Evolutionary conservation across 176 grass and related monocot genomes (phyloP), one percentile per base, ranked within the genome.

Genomic region (Miscanthus lutarioriparius): DNA sequence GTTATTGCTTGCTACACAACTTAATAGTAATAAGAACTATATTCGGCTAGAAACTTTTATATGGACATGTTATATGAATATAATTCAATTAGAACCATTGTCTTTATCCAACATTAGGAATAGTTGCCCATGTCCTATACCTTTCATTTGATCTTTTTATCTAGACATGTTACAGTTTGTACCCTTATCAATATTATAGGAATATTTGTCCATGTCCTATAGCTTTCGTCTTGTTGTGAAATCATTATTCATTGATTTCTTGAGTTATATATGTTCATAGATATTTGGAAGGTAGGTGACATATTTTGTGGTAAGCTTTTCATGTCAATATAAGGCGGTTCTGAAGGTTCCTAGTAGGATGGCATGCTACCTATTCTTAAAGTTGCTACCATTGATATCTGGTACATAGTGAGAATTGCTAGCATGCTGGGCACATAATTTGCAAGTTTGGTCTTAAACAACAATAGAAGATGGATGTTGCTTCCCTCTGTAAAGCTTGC

Each of bases 1-100:
- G 45, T 80, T 62, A 54, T 37, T 84, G 70, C 20, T 84, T 90
- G 8, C n/a, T 75, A 75, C 10, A 75, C 59, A 82, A 61, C n/a
- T 74, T 73, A 15, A 12, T 30, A 32, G 3, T 22, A 74, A 54
- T 74, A 67, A 48, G 61, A 32, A 37, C 16, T 91, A 86, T 44
- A 66, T 72, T 86, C 44, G 75, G 30, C 10, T 80, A 71, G 74
- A 78, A 61, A 37, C 36, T 82, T 53, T 82, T 75, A 26, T 51
- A 19, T 58, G 51, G 51, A 39, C 54, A 35, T 90, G 26, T 10
- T 83, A 67, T 74, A 67, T 74, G 26, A 19, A 74, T 49, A 7
- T 32, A 28, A 19, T 0, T 32, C 3, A 15, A 3, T 14, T 74
- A 74, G 72, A 74, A 74, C 26, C 0, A 20, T 51, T 28, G 41